Conservation (phyloP, 202 grass and related monocot genomes). For the Sporobolus alterniflorus region DNA sequence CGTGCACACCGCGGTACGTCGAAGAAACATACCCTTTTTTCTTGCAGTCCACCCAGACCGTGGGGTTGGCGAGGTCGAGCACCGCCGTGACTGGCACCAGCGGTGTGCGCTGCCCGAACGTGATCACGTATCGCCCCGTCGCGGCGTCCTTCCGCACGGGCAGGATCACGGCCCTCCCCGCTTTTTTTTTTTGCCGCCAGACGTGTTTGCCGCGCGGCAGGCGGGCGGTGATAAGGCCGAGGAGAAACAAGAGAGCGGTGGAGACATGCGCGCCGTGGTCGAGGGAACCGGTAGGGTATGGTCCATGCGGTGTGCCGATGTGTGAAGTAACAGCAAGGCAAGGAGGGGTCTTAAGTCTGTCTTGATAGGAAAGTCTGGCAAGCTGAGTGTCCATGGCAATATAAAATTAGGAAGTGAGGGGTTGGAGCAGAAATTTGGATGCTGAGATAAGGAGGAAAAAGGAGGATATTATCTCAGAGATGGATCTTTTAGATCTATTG, state of each 20-base stretch:
- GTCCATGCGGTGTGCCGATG: too few species aligned
- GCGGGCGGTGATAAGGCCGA: not conserved
- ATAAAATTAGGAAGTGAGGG: too few species aligned
- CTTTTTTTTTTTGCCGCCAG: not conserved
- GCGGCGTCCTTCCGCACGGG: constrained; percentile 55
- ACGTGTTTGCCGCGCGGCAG: not conserved
- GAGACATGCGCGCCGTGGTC: too few species aligned
- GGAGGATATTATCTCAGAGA: too few species aligned
- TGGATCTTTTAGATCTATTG: too few species aligned
- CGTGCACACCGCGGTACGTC: constrained; percentile 56
- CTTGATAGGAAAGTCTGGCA: too few species aligned
- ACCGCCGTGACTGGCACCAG: constrained; percentile 44
- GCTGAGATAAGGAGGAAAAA: too few species aligned
- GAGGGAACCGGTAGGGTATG: too few species aligned
- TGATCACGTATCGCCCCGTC: constrained; percentile 60
- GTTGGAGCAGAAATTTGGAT: too few species aligned
- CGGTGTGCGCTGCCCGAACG: constrained; percentile 67
- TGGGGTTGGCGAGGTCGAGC: constrained; percentile 54
- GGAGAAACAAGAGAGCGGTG: not conserved
- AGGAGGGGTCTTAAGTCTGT: too few species aligned
- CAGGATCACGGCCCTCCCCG: constrained; percentile 46
- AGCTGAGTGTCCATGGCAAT: too few species aligned
- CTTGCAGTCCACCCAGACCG: constrained; percentile 81
- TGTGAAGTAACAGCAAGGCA: too few species aligned
- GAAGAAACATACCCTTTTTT: constrained; percentile 55